These are phyloP conservation scores for Pterulicium gracile DNA, from an alignment of 1,284 basidiomycete genomes.

Conservation along the genomic window DNA sequence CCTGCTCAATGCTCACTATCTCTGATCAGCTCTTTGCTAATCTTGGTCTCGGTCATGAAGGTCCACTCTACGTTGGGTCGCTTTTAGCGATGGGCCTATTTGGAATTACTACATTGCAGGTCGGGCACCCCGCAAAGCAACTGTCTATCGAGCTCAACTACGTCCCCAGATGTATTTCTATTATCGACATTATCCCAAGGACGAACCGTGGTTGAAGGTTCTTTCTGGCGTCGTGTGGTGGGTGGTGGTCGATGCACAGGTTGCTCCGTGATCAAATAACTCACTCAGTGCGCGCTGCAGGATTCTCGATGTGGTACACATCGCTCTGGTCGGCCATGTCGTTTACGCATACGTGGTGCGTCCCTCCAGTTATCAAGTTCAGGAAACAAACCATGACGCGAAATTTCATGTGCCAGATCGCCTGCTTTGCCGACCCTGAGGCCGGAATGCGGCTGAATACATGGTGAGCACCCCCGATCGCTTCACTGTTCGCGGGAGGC, in stretches of 20 bases:
- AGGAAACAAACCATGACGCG: slow-evolving; percentile 11
- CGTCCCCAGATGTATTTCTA: slow-evolving; percentile 27
- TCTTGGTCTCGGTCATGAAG: slow-evolving; percentile 10
- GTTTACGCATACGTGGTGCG: slow-evolving; percentile 2
- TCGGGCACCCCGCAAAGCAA: slow-evolving; percentile 8
- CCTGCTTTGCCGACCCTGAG: slow-evolving; percentile 21
- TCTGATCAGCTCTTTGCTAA: slow-evolving; percentile 7
- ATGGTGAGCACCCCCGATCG: too few relatives aligned
- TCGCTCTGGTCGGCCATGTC: not conserved
- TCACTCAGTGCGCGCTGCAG: too few relatives aligned
- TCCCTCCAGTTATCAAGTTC: slow-evolving; percentile 29
- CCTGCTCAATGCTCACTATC: too few relatives aligned
- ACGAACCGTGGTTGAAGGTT: slow-evolving; percentile 19
- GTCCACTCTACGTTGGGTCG: slow-evolving; percentile 22
- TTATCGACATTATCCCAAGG: slow-evolving; percentile 25
- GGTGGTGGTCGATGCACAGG: too few relatives aligned
- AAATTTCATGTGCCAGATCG: too few relatives aligned
- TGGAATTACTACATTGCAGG: slow-evolving; percentile 31
- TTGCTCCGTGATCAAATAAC: too few relatives aligned
- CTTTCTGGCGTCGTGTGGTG: slow-evolving; percentile 19
- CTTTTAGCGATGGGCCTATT: slow-evolving; percentile 25
- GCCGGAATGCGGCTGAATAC: not conserved
- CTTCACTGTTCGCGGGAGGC: too few relatives aligned
- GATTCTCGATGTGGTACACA: slow-evolving; percentile 16
- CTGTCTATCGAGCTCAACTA: too few relatives aligned